Evolutionary conservation across 192 early-diverging fungal genomes (phyloP).

Genomic region (Linderina pennispora): DNA sequence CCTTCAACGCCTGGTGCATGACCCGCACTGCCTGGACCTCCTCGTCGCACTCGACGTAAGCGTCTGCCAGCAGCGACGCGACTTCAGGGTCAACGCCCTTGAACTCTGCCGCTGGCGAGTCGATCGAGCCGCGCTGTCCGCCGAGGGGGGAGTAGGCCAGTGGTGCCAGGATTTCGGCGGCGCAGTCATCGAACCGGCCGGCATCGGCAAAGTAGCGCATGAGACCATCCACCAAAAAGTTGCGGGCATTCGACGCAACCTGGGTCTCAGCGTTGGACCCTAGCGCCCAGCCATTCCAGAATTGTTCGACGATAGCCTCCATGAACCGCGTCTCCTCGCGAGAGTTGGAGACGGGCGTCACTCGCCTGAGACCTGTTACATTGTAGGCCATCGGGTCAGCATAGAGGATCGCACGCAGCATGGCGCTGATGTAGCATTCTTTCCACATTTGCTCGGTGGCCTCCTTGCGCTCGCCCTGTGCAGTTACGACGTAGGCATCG

Average conservation of each 20-base stretch:
- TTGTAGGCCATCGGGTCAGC: conserved; percentile 82
- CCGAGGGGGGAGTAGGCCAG: conserved; percentile 39
- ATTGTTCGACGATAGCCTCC: conserved; percentile 74
- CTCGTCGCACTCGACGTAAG: conserved; percentile 77
- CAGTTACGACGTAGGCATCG: conserved; percentile 83
- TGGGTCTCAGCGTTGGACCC: conserved; percentile 93
- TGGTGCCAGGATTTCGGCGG: conserved; percentile 75
- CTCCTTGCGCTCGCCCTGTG: conserved; percentile 80
- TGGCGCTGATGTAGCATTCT: conserved; percentile 81
- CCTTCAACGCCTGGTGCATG: conserved; percentile 77
- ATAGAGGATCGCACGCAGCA: conserved; percentile 87
- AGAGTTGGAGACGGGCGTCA: conserved; percentile 77
- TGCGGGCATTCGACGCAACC: conserved; percentile 82
- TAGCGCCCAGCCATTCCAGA: conserved; percentile 91
- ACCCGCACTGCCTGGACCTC: conserved; percentile 91
- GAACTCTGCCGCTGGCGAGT: conserved; percentile 41
- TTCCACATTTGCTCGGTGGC: conserved; percentile 80
- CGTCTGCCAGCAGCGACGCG: conserved; percentile 75
- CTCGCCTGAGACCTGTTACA: conserved; percentile 81
- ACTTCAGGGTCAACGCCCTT: conserved; percentile 77
- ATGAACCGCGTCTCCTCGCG: conserved; percentile 74
- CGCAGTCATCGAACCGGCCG: conserved; percentile 68
- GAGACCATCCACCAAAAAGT: conserved; percentile 83
- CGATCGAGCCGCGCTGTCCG: conserved; percentile 7
- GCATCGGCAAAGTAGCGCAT: conserved; percentile 85